phyloP scores from a whole-genome alignment of 116 monocot genomes.

The Thalassia testudinum region DNA sequence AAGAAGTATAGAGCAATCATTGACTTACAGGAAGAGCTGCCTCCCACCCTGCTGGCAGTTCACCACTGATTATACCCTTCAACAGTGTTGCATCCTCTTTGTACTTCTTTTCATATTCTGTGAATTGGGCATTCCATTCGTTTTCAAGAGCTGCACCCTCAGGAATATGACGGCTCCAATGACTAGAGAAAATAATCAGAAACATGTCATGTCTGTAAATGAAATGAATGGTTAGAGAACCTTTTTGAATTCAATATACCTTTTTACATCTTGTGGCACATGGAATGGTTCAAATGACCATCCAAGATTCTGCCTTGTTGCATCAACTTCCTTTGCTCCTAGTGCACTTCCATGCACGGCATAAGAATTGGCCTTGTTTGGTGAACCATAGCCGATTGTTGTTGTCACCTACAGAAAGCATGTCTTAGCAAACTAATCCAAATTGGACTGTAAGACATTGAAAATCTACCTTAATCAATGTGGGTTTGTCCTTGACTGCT shows the following conservation, averaged over 20 bases:
- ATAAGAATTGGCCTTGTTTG: conserved; percentile 77
- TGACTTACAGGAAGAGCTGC: conserved; percentile 62
- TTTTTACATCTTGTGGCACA: conserved; percentile 86
- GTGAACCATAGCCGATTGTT: conserved; percentile 83
- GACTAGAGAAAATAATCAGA: conserved; percentile 36
- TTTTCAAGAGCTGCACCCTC: conserved; percentile 72
- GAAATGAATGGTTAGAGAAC: background rate
- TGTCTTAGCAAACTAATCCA: background rate
- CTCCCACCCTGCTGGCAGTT: conserved; percentile 83
- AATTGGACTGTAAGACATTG: too few species aligned
- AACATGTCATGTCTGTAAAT: background rate
- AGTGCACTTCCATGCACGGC: conserved; percentile 87
- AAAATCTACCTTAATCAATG: conserved; percentile 49
- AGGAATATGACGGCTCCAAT: conserved; percentile 86
- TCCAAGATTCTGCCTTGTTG: conserved; percentile 79
- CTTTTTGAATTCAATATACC: conserved; percentile 11
- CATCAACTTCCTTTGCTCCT: conserved; percentile 90
- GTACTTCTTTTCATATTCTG: conserved; percentile 89
- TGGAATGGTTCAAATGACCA: conserved; percentile 91
- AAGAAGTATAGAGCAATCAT: background rate
- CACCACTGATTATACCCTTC: conserved; percentile 62
- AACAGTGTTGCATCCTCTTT: conserved; percentile 60
- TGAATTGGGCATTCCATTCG: conserved; percentile 77
- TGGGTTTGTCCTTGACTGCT: conserved; percentile 29
- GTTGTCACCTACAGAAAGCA: conserved; percentile 41